A percentile compares a stretch with the other conserved stretches of the same genome.
Evolutionary conservation across 2,329 filamentous ascomycete genomes (phyloP).

Genomic region (Torrubiellomyces zombiae): DNA sequence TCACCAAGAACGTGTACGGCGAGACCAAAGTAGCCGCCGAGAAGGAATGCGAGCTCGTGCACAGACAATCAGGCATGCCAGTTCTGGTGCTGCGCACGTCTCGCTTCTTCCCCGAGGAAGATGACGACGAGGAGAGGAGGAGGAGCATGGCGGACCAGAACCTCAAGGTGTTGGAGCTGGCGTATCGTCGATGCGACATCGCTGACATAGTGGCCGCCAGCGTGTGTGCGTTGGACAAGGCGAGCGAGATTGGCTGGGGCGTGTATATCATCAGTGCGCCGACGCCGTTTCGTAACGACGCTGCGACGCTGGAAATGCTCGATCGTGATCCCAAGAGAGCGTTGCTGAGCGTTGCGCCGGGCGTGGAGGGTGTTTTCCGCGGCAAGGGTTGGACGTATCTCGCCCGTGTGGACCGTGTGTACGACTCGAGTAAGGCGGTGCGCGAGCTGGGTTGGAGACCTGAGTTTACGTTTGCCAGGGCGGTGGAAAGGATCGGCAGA

Average conservation of each 20-base stretch:
- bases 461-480: slow-evolving; percentile 20
- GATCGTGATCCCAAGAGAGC: slow-evolving; percentile 16
- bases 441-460: slow-evolving; percentile 25
- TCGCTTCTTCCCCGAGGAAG: slow-evolving; percentile 31
- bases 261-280: slow-evolving; percentile 28
- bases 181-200: slow-evolving; percentile 26
- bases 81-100: slow-evolving; percentile 27
- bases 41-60: slow-evolving; percentile 26
- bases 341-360: slow-evolving; percentile 12
- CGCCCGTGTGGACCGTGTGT: slow-evolving; percentile 24
- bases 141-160: slow-evolving; percentile 21
- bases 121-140: slow-evolving; percentile 25
- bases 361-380: slow-evolving; percentile 14
- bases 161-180: slow-evolving; percentile 29
- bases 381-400: slow-evolving; percentile 20
- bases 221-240: slow-evolving; percentile 20
- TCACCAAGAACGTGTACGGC: slow-evolving; percentile 32
- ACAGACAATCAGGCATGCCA: slow-evolving; percentile 21
- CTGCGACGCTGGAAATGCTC: slow-evolving; percentile 14
- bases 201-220: slow-evolving; percentile 25
- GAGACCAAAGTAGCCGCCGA: slow-evolving; percentile 31
- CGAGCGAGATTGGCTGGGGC: slow-evolving; percentile 16
- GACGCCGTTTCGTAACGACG: slow-evolving; percentile 18
- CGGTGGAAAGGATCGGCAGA: slow-evolving; percentile 15
- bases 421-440: slow-evolving; percentile 24